Percentiles rank a stretch among this genome's conserved stretches.
Conservation (phyloP, 2,329 filamentous ascomycete species). For the Penicillium palitans region DNA sequence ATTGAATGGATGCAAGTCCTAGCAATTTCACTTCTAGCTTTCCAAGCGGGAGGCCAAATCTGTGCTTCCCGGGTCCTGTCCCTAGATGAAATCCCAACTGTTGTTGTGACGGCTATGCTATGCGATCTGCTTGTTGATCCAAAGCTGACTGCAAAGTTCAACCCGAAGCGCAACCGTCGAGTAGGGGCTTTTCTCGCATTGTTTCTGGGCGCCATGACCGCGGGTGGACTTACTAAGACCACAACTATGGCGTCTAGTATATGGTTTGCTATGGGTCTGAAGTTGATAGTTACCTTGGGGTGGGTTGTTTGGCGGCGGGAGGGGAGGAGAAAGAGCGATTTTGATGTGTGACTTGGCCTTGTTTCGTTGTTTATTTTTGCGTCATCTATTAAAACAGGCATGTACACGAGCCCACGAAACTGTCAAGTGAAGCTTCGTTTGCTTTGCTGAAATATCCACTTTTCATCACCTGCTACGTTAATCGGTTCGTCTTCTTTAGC, state of each 20-base stretch:
- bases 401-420: not conserved
- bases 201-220: constrained; percentile 44
- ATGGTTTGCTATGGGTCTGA: constrained; percentile 44
- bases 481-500: not conserved
- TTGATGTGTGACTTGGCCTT: not conserved
- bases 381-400: not conserved
- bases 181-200: constrained; percentile 39
- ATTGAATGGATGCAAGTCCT: constrained; percentile 41
- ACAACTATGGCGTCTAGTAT: constrained; percentile 39
- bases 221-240: constrained; percentile 41
- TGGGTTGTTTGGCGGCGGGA: constrained; percentile 41
- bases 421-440: not conserved
- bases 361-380: not conserved
- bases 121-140: constrained; percentile 43
- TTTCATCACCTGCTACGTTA: not conserved
- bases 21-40: constrained; percentile 42
- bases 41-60: constrained; percentile 46
- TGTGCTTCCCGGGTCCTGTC: constrained; percentile 39
- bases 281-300: constrained; percentile 34
- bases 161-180: constrained; percentile 38
- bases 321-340: constrained; percentile 3
- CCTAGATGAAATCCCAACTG: constrained; percentile 44
- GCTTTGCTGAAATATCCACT: not conserved
- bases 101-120: constrained; percentile 44
- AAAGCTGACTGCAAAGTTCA: constrained; percentile 26